phyloP scores from a whole-genome alignment of 192 early-diverging fungal genomes.

The Phycomyces blakesleeanus region DNA sequence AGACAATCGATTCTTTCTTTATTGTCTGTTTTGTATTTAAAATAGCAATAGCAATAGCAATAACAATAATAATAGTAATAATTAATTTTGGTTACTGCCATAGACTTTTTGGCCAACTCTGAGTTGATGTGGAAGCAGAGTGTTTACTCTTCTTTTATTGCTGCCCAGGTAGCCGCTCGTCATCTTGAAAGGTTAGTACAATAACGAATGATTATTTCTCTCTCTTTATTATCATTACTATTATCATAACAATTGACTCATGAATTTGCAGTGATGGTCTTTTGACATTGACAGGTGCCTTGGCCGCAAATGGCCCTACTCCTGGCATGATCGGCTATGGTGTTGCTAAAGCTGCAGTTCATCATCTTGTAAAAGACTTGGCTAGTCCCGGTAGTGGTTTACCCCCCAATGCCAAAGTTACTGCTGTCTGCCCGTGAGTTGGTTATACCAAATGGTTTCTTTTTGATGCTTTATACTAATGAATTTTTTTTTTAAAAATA shows the following conservation, averaged over 20 bases:
- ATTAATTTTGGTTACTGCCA: neutral
- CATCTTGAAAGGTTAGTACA: conserved; percentile 65
- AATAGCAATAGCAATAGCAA: neutral
- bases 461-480: neutral
- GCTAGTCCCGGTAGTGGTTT: conserved; percentile 72
- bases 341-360: conserved; percentile 88
- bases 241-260: conserved; percentile 61
- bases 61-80: neutral
- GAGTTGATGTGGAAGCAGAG: conserved; percentile 79
- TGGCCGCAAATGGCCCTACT: conserved; percentile 66
- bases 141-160: conserved; percentile 77
- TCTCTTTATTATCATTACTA: too few relatives aligned
- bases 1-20: too few relatives aligned
- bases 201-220: conserved; percentile 1
- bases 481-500: too few relatives aligned
- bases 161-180: conserved; percentile 73
- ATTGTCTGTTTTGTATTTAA: too few relatives aligned
- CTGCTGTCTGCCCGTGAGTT: conserved; percentile 64
- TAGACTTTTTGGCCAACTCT: conserved; percentile 67
- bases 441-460: neutral
- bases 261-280: conserved; percentile 58
- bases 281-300: conserved; percentile 77
- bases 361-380: conserved; percentile 79
- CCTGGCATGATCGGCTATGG: conserved; percentile 89
- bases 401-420: conserved; percentile 59